phyloP scores from a whole-genome alignment of 306 rosid species.

The Ormosia emarginata region DNA sequence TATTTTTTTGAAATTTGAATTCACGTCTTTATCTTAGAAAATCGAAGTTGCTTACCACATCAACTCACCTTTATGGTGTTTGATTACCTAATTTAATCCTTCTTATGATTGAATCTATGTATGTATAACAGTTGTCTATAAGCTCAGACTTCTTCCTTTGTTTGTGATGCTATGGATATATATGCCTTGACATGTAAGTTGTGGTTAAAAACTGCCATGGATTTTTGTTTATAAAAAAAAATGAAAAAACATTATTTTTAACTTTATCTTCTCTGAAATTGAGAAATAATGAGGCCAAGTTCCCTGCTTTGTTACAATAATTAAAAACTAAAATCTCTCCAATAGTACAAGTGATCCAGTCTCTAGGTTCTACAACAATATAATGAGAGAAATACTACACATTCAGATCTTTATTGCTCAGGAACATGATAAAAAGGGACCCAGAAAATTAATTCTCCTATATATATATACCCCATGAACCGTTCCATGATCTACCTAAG shows the following conservation, averaged over 20 bases:
- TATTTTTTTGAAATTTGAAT: no score
- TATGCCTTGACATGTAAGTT: background rate
- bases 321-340: conserved; percentile 2
- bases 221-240: background rate
- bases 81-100: background rate
- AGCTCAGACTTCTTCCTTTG: background rate
- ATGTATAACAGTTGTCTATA: background rate
- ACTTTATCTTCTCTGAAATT: background rate
- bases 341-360: conserved; percentile 17
- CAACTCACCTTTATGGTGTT: no score
- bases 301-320: conserved; percentile 22
- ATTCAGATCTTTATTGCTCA: conserved; percentile 32
- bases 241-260: background rate
- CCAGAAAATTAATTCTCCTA: conserved; percentile 37
- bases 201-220: background rate
- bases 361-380: conserved; percentile 38
- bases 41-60: no score
- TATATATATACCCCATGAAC: conserved; percentile 41
- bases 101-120: background rate
- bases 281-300: conserved; percentile 30
- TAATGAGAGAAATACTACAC: conserved; percentile 29
- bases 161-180: background rate
- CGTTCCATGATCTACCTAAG: conserved; percentile 39
- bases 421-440: conserved; percentile 35
- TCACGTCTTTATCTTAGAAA: no score